These are phyloP conservation scores for Eucalyptus camaldulensis DNA, from an alignment of 345 rosid species.

Conservation along the genomic window DNA sequence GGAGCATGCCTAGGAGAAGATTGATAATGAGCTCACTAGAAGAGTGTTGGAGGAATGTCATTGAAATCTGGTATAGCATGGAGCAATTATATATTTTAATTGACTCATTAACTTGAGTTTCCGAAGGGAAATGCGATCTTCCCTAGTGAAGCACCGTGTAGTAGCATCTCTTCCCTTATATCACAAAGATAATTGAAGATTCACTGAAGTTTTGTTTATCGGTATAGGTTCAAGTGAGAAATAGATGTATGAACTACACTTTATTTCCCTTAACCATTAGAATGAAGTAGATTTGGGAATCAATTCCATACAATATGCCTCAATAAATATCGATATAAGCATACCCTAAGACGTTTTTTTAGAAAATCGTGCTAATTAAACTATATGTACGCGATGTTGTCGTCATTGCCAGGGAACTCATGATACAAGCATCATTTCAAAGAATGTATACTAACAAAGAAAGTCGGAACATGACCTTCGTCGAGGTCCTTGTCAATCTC, in stretches of 20 bases:
- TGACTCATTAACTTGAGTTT: fast-evolving
- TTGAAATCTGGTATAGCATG: neutral
- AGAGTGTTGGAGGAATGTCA: neutral
- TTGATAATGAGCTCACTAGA: fast-evolving
- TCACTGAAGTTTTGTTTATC: fast-evolving
- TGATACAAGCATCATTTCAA: neutral
- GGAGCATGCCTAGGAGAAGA: neutral
- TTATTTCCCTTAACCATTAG: neutral
- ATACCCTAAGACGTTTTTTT: neutral
- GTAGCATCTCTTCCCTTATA: fast-evolving
- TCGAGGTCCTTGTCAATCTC: neutral
- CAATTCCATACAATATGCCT: neutral
- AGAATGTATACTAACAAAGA: neutral
- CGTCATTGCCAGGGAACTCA: neutral
- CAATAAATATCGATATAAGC: neutral
- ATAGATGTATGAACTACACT: neutral
- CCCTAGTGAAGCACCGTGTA: fast-evolving
- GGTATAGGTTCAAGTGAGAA: fast-evolving
- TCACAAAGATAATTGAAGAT: neutral
- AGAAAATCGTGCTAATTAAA: neutral
- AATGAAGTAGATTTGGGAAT: neutral
- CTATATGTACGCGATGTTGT: neutral
- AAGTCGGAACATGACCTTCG: neutral
- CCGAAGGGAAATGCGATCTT: neutral
- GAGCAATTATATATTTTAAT: neutral